These are phyloP conservation scores for Sporothrix curviconia DNA, from an alignment of 2,329 filamentous ascomycete species.

Conservation along the genomic window DNA sequence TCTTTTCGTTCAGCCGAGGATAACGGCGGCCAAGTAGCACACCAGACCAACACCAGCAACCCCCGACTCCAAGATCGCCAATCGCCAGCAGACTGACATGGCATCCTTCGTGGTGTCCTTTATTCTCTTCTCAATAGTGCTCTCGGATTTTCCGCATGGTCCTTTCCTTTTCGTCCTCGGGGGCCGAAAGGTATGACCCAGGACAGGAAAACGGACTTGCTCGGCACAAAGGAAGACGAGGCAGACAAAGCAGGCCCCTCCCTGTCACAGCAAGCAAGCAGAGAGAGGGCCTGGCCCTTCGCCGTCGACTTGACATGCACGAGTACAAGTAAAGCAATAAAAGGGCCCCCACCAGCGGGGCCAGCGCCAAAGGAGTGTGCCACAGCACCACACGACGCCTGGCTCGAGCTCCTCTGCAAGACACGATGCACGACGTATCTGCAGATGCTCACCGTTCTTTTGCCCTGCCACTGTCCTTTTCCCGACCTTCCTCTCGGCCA, in stretches of 20 bases:
- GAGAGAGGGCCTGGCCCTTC: no score
- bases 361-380: background rate
- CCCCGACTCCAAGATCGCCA: background rate
- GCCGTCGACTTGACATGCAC: background rate
- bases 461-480: background rate
- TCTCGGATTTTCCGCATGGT: background rate
- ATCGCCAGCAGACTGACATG: background rate
- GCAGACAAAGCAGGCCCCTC: background rate
- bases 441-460: background rate
- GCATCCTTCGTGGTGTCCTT: background rate
- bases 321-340: background rate
- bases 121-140: background rate
- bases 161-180: background rate
- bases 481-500: background rate
- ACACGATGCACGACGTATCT: background rate
- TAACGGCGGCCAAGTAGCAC: slow-evolving; percentile 17
- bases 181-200: background rate
- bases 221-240: slow-evolving; percentile 20
- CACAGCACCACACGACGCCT: background rate
- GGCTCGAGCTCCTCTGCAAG: background rate
- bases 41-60: background rate
- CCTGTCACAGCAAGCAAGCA: background rate
- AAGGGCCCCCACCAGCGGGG: background rate
- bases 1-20: slow-evolving; percentile 25
- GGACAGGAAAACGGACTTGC: slow-evolving; percentile 6